phyloP scores from a whole-genome alignment of 1,139 yeast species.

The Magnusiomyces sp. region DNA sequence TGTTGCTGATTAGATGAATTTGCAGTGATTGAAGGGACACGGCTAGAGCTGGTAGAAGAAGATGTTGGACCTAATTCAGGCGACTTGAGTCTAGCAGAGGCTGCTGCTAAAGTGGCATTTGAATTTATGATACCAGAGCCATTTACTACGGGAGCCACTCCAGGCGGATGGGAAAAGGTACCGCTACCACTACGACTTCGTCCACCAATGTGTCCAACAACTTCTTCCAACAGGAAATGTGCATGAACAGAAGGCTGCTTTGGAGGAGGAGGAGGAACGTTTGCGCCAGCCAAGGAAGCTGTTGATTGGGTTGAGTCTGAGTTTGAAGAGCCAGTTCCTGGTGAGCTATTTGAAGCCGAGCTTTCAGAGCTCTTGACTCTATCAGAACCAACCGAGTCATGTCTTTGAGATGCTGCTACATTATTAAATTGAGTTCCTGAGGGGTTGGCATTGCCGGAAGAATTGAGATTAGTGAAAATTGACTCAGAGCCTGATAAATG shows the following conservation, averaged over 20 bases:
- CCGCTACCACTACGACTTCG: slow-evolving; percentile 37
- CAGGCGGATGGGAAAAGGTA: slow-evolving; percentile 16
- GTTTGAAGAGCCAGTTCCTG: too few species aligned
- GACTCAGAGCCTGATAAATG: neutral
- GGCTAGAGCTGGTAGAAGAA: too few species aligned
- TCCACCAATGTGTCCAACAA: slow-evolving; percentile 45
- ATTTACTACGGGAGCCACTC: neutral
- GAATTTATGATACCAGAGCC: too few species aligned
- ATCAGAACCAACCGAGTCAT: too few species aligned
- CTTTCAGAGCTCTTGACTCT: too few species aligned
- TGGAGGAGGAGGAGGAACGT: slow-evolving; percentile 32
- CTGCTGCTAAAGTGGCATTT: too few species aligned
- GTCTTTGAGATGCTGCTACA: too few species aligned
- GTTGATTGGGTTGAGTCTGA: neutral
- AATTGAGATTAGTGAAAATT: neutral
- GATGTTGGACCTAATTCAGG: too few species aligned
- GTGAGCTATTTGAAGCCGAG: too few species aligned
- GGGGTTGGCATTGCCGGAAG: neutral
- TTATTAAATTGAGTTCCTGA: too few species aligned
- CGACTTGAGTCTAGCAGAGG: too few species aligned
- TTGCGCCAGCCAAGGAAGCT: neutral
- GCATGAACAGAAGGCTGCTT: slow-evolving; percentile 66
- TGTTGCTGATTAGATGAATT: neutral
- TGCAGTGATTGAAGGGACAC: neutral
- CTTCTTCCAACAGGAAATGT: slow-evolving; percentile 69